phyloP scores from a whole-genome alignment of 2,329 filamentous ascomycete genomes.

The Colletotrichum incanum region DNA sequence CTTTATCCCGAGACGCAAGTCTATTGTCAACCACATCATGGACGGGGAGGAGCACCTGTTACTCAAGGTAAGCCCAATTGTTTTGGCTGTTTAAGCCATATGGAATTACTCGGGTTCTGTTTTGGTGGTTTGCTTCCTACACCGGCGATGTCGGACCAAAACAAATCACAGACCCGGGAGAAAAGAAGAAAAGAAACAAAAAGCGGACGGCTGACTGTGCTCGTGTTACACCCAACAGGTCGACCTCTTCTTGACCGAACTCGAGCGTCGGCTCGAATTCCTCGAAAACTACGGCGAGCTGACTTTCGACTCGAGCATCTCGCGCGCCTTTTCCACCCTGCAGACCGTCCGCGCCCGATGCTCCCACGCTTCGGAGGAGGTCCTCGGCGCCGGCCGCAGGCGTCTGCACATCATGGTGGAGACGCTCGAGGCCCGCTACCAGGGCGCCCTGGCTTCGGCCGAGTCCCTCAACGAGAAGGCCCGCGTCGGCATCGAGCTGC shows the following conservation, averaged over 20 bases:
- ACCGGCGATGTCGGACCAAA: constrained; percentile 19
- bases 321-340: constrained; percentile 87
- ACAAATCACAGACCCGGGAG: neutral
- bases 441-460: constrained; percentile 86
- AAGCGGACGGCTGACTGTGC: constrained; percentile 27
- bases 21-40: constrained; percentile 73
- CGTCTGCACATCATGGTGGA: constrained; percentile 92
- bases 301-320: constrained; percentile 86
- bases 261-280: constrained; percentile 89
- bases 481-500: constrained; percentile 85
- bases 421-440: constrained; percentile 89
- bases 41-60: constrained; percentile 75
- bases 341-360: constrained; percentile 91
- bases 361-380: constrained; percentile 89
- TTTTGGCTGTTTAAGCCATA: neutral
- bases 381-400: constrained; percentile 88
- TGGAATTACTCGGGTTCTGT: neutral
- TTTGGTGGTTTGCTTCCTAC: constrained; percentile 14
- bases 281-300: constrained; percentile 90
- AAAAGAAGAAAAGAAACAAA: neutral
- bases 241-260: constrained; percentile 86
- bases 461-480: constrained; percentile 95
- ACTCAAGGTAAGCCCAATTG: constrained; percentile 63
- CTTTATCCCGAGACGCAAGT: constrained; percentile 71
- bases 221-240: constrained; percentile 63